Percentiles rank a stretch among this genome's conserved stretches.
Conservation (phyloP, 768 basidiomycete genomes). For the Leccinum longicurvipes region DNA sequence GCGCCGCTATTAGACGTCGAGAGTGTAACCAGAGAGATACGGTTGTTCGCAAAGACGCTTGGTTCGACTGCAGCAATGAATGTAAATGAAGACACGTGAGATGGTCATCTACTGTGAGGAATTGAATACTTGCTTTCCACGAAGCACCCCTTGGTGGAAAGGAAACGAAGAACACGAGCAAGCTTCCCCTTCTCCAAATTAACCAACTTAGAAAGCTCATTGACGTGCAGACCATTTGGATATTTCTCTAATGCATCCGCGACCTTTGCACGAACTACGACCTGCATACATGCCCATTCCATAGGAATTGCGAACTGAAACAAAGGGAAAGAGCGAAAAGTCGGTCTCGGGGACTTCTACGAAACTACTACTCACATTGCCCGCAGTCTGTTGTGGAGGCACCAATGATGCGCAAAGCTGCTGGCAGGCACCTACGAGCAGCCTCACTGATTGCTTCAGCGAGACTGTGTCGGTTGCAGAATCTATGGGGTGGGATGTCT, state of each 20-base stretch:
- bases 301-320: too few species aligned
- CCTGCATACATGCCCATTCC: too few species aligned
- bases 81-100: not conserved
- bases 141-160: slow-evolving; percentile 31
- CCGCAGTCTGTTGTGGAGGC: not conserved
- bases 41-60: slow-evolving; percentile 24
- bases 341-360: too few species aligned
- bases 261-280: too few species aligned
- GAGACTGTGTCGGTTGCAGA: not conserved
- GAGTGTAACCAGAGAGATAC: slow-evolving; percentile 28
- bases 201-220: not conserved
- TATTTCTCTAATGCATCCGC: not conserved
- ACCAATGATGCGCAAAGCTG: not conserved
- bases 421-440: not conserved
- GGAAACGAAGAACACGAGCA: slow-evolving; percentile 28
- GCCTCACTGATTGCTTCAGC: not conserved
- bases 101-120: not conserved
- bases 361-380: not conserved
- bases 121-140: slow-evolving; percentile 21
- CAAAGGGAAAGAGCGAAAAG: too few species aligned
- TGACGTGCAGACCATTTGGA: not conserved
- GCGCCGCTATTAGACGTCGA: slow-evolving; percentile 10
- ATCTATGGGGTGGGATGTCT: not conserved
- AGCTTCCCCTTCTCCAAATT: not conserved
- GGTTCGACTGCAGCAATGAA: slow-evolving; percentile 13